A percentile compares a stretch with the other conserved stretches of the same genome.
These are phyloP conservation scores for Vanilla planifolia DNA, from an alignment of 106 monocot species.

Conservation along the genomic window DNA sequence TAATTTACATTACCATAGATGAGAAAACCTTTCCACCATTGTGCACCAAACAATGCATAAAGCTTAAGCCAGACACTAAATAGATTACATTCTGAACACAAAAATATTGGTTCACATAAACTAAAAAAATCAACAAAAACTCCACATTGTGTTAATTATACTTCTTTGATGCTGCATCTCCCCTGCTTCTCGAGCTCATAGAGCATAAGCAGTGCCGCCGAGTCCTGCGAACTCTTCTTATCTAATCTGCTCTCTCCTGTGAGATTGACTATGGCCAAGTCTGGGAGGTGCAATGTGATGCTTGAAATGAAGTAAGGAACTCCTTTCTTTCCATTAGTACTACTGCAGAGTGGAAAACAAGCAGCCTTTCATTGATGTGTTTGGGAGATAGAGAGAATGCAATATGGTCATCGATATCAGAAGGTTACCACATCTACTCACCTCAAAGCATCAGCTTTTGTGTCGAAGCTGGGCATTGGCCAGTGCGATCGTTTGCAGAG, in stretches of 20 bases:
- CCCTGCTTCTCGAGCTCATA: conserved; percentile 63
- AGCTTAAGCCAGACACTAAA: too few species aligned
- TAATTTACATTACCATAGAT: too few species aligned
- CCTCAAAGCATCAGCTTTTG: conserved; percentile 25
- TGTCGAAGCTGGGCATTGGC: conserved; percentile 66
- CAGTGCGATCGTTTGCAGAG: conserved; percentile 70
- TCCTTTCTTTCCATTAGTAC: conserved; percentile 2
- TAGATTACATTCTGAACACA: too few species aligned
- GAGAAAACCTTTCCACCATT: too few species aligned
- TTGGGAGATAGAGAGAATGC: not conserved
- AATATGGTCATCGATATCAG: not conserved
- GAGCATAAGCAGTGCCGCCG: conserved; percentile 73
- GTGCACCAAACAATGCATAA: too few species aligned
- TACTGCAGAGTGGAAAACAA: not conserved
- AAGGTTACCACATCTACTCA: conserved; percentile 5
- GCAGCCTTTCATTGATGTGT: not conserved
- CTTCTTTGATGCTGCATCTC: conserved; percentile 35
- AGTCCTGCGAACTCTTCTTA: conserved; percentile 85
- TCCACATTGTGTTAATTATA: too few species aligned
- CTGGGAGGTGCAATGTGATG: conserved; percentile 47
- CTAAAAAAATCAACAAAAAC: too few species aligned
- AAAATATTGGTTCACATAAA: too few species aligned
- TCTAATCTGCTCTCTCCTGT: conserved; percentile 53
- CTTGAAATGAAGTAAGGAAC: conserved; percentile 37
- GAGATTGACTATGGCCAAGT: conserved; percentile 21